A percentile compares a stretch with the other conserved stretches of the same genome.
Conservation (phyloP, 1,284 basidiomycete species). For the Mycosarcoma mackinlayi region DNA sequence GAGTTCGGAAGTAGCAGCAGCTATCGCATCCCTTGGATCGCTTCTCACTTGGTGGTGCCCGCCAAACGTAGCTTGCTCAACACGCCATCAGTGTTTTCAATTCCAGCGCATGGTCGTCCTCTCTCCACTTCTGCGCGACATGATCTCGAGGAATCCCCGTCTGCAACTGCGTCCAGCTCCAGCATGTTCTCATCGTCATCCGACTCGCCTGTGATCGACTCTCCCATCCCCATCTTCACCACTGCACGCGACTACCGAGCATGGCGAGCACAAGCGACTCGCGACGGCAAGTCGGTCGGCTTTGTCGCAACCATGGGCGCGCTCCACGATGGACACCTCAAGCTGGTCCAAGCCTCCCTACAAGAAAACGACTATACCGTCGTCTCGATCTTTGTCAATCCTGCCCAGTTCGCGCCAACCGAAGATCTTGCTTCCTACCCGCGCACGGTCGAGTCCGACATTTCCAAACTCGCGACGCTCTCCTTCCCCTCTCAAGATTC, state of each 20-base stretch:
- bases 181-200: slow-evolving; percentile 17
- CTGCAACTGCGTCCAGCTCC: slow-evolving; percentile 5
- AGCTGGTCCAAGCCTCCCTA: slow-evolving; percentile 79
- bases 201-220: slow-evolving; percentile 55
- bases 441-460: slow-evolving; percentile 73
- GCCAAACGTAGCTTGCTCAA: not conserved
- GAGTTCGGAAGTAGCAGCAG: not conserved
- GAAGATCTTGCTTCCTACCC: slow-evolving; percentile 94
- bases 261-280: slow-evolving; percentile 78
- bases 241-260: slow-evolving; percentile 77
- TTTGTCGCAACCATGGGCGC: slow-evolving; percentile 98
- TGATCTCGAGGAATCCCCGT: not conserved
- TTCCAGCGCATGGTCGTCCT: slow-evolving; percentile 2
- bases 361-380: slow-evolving; percentile 85
- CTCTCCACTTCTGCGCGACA: slow-evolving; percentile 3
- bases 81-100: not conserved
- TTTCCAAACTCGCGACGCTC: slow-evolving; percentile 50
- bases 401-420: slow-evolving; percentile 94
- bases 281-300: slow-evolving; percentile 74
- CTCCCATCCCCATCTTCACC: slow-evolving; percentile 80
- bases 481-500: not conserved
- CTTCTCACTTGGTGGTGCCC: not conserved
- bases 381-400: slow-evolving; percentile 96
- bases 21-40: not conserved
- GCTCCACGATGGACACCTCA: slow-evolving; percentile 89